phyloP scores from a whole-genome alignment of 2,329 filamentous ascomycete species.

The Aspergillus proliferans region DNA sequence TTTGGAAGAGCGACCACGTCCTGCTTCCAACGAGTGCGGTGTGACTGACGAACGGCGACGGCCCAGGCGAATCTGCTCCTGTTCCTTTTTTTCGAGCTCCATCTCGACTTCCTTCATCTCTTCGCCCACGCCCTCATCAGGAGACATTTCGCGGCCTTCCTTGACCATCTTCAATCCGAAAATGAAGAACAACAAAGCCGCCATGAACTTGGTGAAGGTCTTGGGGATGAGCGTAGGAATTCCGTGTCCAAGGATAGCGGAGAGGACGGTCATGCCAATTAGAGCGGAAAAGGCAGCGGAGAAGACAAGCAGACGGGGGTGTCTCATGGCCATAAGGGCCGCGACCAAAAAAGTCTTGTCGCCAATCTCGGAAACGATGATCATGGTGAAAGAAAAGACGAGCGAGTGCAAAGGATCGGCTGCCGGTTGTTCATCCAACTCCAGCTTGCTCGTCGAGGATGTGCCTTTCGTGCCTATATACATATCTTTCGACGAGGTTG shows the following conservation, averaged over 20 bases:
- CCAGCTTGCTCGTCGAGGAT: slow-evolving; percentile 8
- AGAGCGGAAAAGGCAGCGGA: slow-evolving; percentile 88
- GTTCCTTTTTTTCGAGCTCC: slow-evolving; percentile 90
- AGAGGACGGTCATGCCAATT: slow-evolving; percentile 89
- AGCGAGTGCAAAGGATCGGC: slow-evolving; percentile 83
- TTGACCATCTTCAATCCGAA: slow-evolving; percentile 79
- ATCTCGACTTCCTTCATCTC: slow-evolving; percentile 97
- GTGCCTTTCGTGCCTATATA: slow-evolving; percentile 24
- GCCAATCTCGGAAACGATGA: slow-evolving; percentile 90
- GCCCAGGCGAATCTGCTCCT: slow-evolving; percentile 60
- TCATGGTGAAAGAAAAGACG: slow-evolving; percentile 90
- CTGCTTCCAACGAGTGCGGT: slow-evolving; percentile 74
- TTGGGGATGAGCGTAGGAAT: slow-evolving; percentile 87
- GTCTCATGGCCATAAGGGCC: slow-evolving; percentile 98
- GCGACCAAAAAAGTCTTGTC: slow-evolving; percentile 99
- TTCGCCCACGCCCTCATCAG: slow-evolving; percentile 84
- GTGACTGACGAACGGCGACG: slow-evolving; percentile 63
- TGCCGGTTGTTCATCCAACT: slow-evolving; percentile 38
- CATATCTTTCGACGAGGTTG: slow-evolving; percentile 35
- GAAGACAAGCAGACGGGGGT: slow-evolving; percentile 88
- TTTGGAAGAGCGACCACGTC: slow-evolving; percentile 62
- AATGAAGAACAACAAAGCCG: slow-evolving; percentile 76
- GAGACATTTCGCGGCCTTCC: slow-evolving; percentile 83
- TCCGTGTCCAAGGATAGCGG: slow-evolving; percentile 84
- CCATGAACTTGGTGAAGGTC: slow-evolving; percentile 80